phyloP scores from a whole-genome alignment of 2,329 filamentous ascomycete genomes.

The Aulographum hederae region DNA sequence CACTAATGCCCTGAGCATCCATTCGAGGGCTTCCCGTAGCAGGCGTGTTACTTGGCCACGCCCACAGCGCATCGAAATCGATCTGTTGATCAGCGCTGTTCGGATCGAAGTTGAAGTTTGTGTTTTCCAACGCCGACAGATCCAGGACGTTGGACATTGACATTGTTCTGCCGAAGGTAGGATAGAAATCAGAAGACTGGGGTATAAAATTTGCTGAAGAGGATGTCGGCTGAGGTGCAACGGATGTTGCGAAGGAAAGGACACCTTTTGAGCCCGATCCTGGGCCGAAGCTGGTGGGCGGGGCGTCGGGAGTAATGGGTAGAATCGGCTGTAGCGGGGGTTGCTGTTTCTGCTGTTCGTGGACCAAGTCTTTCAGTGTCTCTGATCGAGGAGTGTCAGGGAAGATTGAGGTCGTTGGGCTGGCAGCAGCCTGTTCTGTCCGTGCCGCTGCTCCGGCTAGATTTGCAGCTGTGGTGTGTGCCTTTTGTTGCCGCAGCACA shows the following conservation, averaged over 20 bases:
- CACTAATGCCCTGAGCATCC: neutral
- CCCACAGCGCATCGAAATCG: constrained; percentile 23
- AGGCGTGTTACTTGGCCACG: constrained; percentile 16
- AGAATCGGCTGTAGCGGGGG: neutral
- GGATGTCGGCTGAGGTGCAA: neutral
- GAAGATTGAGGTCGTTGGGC: neutral
- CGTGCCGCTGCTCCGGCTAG: neutral
- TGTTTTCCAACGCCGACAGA: constrained; percentile 16
- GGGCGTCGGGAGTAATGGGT: no score
- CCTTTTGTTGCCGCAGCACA: neutral
- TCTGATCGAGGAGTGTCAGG: neutral
- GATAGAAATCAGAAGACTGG: neutral
- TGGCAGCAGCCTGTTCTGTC: neutral
- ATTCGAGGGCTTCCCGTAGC: constrained; percentile 1
- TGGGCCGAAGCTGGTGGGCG: neutral
- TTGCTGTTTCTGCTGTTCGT: neutral
- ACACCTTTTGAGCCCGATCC: neutral
- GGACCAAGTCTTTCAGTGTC: neutral
- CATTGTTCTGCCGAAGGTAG: constrained; percentile 1
- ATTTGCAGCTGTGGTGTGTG: neutral
- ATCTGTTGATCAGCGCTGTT: constrained; percentile 18
- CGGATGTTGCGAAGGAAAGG: neutral
- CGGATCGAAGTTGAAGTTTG: constrained; percentile 12
- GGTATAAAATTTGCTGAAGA: neutral
- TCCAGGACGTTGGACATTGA: constrained; percentile 14